Conservation (phyloP, 371 early-diverging fungal species). For the Syncephalastrum monosporum region DNA sequence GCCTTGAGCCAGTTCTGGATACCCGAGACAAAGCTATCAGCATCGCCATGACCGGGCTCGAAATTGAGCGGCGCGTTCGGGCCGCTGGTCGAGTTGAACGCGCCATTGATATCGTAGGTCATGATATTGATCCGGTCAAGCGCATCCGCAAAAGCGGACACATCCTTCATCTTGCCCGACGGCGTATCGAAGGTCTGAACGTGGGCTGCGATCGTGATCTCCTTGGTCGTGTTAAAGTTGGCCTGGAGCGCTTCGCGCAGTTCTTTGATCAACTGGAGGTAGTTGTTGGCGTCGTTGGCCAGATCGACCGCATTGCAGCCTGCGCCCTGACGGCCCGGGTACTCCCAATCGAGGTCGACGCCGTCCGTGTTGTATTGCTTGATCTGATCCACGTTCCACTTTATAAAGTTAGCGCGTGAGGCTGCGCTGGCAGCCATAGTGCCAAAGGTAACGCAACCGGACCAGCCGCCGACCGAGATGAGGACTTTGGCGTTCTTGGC, state of each 20-base stretch:
- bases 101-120: conserved; percentile 60
- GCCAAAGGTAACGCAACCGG: conserved; percentile 60
- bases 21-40: conserved; percentile 41
- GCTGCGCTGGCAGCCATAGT: conserved; percentile 37
- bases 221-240: conserved; percentile 47
- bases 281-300: conserved; percentile 46
- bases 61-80: conserved; percentile 56
- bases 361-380: conserved; percentile 32
- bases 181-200: conserved; percentile 49
- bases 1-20: conserved; percentile 54
- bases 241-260: conserved; percentile 56
- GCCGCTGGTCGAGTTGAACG: conserved; percentile 48
- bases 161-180: conserved; percentile 49
- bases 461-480: conserved; percentile 72
- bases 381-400: conserved; percentile 36
- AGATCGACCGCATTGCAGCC: conserved; percentile 47
- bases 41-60: conserved; percentile 19
- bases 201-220: conserved; percentile 55
- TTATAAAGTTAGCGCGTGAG: conserved; percentile 39
- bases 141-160: conserved; percentile 49
- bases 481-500: conserved; percentile 45
- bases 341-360: conserved; percentile 57
- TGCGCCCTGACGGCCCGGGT: conserved; percentile 55
- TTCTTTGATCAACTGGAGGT: conserved; percentile 47
- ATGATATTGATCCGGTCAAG: conserved; percentile 63